Base-by-base conservation (phyloP, 768 basidiomycete species). In the Phanerochaete carnosa region DNA sequence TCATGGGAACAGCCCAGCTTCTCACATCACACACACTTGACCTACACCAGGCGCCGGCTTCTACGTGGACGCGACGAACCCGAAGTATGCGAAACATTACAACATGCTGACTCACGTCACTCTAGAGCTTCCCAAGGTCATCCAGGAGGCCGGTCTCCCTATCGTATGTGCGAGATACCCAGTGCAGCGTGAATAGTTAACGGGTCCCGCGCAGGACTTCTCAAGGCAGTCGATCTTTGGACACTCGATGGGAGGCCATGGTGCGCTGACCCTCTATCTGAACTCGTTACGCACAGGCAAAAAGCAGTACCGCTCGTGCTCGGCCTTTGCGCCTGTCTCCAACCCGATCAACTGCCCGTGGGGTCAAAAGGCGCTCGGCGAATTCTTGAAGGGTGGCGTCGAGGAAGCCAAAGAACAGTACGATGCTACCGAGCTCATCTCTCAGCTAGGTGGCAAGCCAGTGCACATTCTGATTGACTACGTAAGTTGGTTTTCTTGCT, bases 171-270 rank as follows among this genome's bases (percentile, higher is more conserved):
- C 15, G 37, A 26, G n/a, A 19, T 37, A 11, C 8, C 61, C 33
- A 8, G 12, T 23, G 15, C 58, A 43, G 64, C 53, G 23, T 43
- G 35, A 5, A 30, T 29, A 33, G 29, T 52, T n/a, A 33, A 7
- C 4, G n/a, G 12, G 30, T 22, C n/a, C 19, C 35, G 25, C 26
- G 19, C 66, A 95, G 93, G 94, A 98, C 77, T 81, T 88, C 65
- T 80, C 77, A 32, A 86, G 90, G 54, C 87, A 92, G 70, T 94
- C 94, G 23, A 88, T 98, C 68, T 90, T 94, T 69, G 97, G 97
- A 11, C 97, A 99, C 74, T 94, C 92, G 47, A 99, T 98, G 97
- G 94, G 92, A 59, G 97, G 97, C 1, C 95, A 97, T 70, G 97
- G 97, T 8, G 94, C 97, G 13, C 81, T 99, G 28, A 90, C 90